Conservation (phyloP, 192 early-diverging fungal species). For the Phycomyces nitens region DNA sequence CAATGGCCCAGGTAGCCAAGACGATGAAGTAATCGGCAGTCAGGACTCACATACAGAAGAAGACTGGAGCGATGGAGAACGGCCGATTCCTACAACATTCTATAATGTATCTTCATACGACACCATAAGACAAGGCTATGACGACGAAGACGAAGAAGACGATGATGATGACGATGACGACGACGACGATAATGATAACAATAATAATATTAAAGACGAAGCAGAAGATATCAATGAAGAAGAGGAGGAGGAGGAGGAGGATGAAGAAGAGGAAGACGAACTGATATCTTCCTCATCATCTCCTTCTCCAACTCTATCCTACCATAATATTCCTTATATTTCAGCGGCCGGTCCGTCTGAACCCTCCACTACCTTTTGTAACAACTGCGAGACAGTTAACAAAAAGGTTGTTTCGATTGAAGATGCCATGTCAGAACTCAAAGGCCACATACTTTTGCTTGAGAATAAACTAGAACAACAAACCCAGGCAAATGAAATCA, state of each 20-base stretch:
- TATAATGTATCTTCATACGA: neutral
- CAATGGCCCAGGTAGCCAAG: too few species aligned
- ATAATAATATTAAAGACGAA: neutral
- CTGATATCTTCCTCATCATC: slow-evolving; percentile 24
- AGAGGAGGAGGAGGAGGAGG: slow-evolving; percentile 4
- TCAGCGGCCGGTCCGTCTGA: slow-evolving; percentile 1
- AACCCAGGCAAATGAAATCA: slow-evolving; percentile 1
- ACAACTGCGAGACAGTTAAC: neutral
- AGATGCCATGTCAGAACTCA: slow-evolving; percentile 1
- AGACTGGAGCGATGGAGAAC: neutral
- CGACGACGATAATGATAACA: neutral
- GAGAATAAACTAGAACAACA: slow-evolving; percentile 15
- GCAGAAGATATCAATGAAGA: slow-evolving; percentile 8
- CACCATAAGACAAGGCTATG: neutral
- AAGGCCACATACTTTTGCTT: neutral
- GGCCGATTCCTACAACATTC: neutral
- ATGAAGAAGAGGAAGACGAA: slow-evolving; percentile 30
- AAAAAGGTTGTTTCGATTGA: slow-evolving; percentile 1
- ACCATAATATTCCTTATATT: slow-evolving; percentile 2
- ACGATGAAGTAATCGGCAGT: too few species aligned
- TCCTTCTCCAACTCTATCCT: slow-evolving; percentile 11
- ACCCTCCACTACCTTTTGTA: neutral
- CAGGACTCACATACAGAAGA: slow-evolving; percentile 2
- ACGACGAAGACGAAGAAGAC: slow-evolving; percentile 7
- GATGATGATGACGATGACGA: neutral